phyloP scores from a whole-genome alignment of 1,284 basidiomycete species.

The Ceratobasidium sp. region DNA sequence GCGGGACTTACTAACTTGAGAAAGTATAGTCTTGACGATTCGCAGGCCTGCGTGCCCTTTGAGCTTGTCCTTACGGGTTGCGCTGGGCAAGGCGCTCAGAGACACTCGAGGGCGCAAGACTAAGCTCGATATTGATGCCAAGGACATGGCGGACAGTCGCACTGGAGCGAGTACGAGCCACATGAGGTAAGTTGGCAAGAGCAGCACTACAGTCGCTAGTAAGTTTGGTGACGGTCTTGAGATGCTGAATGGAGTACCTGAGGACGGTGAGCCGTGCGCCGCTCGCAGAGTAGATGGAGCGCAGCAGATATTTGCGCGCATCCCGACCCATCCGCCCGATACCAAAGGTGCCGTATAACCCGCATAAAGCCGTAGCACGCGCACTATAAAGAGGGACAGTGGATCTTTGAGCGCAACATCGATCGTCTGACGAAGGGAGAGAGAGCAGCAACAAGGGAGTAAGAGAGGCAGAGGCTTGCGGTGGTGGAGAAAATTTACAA shows the following conservation, averaged over 20 bases:
- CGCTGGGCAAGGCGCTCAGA: conserved; percentile 34
- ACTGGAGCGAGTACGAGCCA: conserved; percentile 31
- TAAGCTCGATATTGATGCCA: conserved; percentile 27
- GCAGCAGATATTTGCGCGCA: too few species aligned
- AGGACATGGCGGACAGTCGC: conserved; percentile 42
- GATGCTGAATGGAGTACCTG: conserved; percentile 20
- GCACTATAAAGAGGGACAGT: too few species aligned
- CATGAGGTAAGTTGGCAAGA: conserved; percentile 21
- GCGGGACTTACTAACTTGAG: conserved; percentile 32
- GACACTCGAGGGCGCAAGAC: conserved; percentile 3
- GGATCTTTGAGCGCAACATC: too few species aligned
- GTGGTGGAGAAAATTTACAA: too few species aligned
- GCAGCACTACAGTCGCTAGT: conserved; percentile 15
- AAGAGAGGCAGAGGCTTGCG: too few species aligned
- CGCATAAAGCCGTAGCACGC: too few species aligned
- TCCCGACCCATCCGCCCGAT: too few species aligned
- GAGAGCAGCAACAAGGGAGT: too few species aligned
- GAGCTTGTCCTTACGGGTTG: conserved; percentile 42
- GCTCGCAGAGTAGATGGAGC: too few species aligned
- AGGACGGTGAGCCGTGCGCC: neutral
- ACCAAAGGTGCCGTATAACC: too few species aligned
- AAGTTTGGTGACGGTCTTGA: conserved; percentile 30
- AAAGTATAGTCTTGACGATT: conserved; percentile 27
- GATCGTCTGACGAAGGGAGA: too few species aligned
- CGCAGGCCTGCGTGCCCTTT: conserved; percentile 32